A percentile compares a stretch with the other conserved stretches of the same genome.
Evolutionary conservation across 2,329 filamentous ascomycete genomes (phyloP).

Genomic region (Trichoderma asperellum): DNA sequence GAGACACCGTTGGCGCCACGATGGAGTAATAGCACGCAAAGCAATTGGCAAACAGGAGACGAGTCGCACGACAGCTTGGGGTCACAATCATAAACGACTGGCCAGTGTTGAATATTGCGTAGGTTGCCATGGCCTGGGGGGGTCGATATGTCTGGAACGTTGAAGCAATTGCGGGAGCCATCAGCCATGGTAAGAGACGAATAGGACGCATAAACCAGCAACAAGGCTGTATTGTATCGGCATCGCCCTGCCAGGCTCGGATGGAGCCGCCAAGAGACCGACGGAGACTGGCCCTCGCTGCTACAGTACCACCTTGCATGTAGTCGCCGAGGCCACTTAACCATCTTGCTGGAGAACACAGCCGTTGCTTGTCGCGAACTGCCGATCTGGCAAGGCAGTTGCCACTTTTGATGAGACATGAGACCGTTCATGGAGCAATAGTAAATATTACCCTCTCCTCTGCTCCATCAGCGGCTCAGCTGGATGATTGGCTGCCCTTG

Average conservation of each 20-base stretch:
- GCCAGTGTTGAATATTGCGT: neutral
- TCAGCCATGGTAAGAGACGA: neutral
- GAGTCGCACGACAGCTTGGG: slow-evolving; percentile 13
- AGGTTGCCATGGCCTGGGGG: neutral
- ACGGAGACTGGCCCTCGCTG: neutral
- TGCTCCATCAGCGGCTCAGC: neutral
- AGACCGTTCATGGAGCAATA: neutral
- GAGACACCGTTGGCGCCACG: slow-evolving; percentile 11
- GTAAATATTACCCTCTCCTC: neutral
- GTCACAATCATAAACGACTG: slow-evolving; percentile 10
- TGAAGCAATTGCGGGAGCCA: slow-evolving; percentile 12
- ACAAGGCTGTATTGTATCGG: neutral
- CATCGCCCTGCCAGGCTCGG: neutral
- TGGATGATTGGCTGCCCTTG: slow-evolving; percentile 2
- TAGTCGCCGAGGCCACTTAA: neutral
- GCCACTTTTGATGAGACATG: slow-evolving; percentile 26
- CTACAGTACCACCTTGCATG: neutral
- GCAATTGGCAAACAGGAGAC: neutral
- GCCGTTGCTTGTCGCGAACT: slow-evolving; percentile 7
- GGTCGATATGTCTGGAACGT: slow-evolving; percentile 11
- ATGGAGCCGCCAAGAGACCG: neutral
- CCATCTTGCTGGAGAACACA: neutral
- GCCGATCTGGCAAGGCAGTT: slow-evolving; percentile 16
- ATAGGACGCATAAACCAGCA: neutral
- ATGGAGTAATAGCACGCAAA: neutral